Base-by-base conservation (phyloP, 2,329 filamentous ascomycete species). In the Sporothrix brasiliensis region DNA sequence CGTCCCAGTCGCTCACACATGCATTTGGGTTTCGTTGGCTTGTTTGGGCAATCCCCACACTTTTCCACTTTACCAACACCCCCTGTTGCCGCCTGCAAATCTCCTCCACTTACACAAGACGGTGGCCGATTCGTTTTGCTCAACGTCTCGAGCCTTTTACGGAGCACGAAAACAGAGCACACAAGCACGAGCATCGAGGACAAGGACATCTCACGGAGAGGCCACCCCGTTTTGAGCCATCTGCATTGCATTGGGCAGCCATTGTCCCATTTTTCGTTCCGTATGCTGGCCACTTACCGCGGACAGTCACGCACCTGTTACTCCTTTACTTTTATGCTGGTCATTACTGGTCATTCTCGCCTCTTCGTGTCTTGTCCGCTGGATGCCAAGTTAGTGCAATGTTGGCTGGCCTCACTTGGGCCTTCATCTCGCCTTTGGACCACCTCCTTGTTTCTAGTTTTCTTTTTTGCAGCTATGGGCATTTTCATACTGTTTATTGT, bases 201-300 rank as follows among this genome's bases (percentile, higher is more conserved):
- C 10, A 50, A 30, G 5, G 5, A 30, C 11, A 30, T 34, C 10
- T 16, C 21, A 10, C 27, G 5, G 60, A 65, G 16, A 65, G 58
- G 56, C 19, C 56, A 13, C 27, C 54, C 49, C 30, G 30, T 53
- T 63, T 61, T 65, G 56, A 60, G 49, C 61, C 67, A 21, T 61
- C 52, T 65, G 56, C 58, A 44, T 67, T 67, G 52, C 52, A 56
- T 72, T 70, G 69, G 71, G 71, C 69, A 70, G 21, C 69, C 49
- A 66, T 58, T 21, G 1, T n/a, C 41, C 60, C 27, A 34, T 24
- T 13, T 9, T 39, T 69, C 10, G 56, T 54, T 27, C 30, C 58
- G 16, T 34, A 50, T 49, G 56, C 56, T 61, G 56, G 56, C 56
- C 14, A 19, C 27, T 14, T 7, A n/a, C 49, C 49, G 14, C 27